These are phyloP conservation scores for Detonula confervacea DNA, from an alignment of 352 stramenopile species.

Conservation along the genomic window DNA sequence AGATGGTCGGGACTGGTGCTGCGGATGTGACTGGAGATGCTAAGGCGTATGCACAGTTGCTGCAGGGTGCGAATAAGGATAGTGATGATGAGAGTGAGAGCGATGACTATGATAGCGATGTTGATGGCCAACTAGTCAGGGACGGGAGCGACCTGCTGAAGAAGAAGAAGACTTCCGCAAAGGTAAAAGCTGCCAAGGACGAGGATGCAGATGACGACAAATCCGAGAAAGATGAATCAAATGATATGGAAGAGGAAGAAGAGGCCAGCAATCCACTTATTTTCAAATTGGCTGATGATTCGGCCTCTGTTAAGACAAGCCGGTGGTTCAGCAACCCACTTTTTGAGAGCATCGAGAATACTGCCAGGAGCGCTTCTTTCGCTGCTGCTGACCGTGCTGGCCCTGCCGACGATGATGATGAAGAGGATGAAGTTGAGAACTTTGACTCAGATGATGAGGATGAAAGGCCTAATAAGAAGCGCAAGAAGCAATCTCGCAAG, in stretches of 20 bases:
- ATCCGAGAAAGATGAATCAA: slow-evolving; percentile 3
- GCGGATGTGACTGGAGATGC: slow-evolving; percentile 69
- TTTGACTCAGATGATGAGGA: slow-evolving; percentile 66
- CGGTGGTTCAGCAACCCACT: slow-evolving; percentile 87
- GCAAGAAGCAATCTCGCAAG: slow-evolving; percentile 17
- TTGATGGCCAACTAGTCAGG: slow-evolving; percentile 78
- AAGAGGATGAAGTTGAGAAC: slow-evolving; percentile 63
- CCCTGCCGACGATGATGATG: slow-evolving; percentile 84
- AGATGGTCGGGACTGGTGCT: slow-evolving; percentile 77
- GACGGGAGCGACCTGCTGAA: slow-evolving; percentile 61
- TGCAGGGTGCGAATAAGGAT: slow-evolving; percentile 68
- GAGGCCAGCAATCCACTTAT: slow-evolving; percentile 81
- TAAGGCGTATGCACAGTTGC: slow-evolving; percentile 79
- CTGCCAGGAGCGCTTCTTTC: slow-evolving; percentile 87
- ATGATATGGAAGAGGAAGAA: slow-evolving; percentile 28
- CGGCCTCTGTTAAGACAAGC: slow-evolving; percentile 78
- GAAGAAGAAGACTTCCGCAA: slow-evolving; percentile 54
- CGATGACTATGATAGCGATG: slow-evolving; percentile 65
- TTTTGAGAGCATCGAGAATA: slow-evolving; percentile 84
- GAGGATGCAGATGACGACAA: slow-evolving; percentile 41
- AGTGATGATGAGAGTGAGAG: slow-evolving; percentile 67
- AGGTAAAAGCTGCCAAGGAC: slow-evolving; percentile 60
- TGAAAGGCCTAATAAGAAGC: slow-evolving; percentile 37
- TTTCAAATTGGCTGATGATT: slow-evolving; percentile 78
- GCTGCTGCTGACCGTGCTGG: slow-evolving; percentile 83